Conservation (phyloP, 2,329 filamentous ascomycete species). For the Diaporthe capsici region DNA sequence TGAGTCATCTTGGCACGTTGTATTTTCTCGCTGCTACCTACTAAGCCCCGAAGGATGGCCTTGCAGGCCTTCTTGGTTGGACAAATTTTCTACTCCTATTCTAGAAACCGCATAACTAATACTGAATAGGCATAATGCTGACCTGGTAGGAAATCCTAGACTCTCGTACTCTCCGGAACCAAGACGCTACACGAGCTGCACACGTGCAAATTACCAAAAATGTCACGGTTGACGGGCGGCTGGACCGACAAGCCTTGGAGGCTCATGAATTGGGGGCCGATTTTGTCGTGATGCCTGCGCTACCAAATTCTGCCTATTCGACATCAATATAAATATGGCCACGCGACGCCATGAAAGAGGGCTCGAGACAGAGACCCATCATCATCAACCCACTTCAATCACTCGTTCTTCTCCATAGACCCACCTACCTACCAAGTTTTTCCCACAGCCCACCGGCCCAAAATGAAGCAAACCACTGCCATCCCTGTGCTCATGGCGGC, state of each 20-base stretch:
- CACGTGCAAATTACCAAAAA: too few species aligned
- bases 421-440: not conserved
- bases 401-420: not conserved
- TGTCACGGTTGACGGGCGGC: not conserved
- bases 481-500: conserved; percentile 8
- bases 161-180: conserved; percentile 7
- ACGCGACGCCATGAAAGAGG: not conserved
- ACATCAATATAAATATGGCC: not conserved
- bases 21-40: conserved; percentile 23
- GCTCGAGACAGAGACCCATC: not conserved
- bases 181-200: conserved; percentile 8
- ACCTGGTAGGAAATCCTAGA: not conserved
- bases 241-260: not conserved
- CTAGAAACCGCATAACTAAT: not conserved
- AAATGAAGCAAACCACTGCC: conserved; percentile 11
- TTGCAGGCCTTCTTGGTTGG: not conserved
- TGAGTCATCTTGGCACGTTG: not conserved
- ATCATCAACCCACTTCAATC: not conserved
- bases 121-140: conserved; percentile 28
- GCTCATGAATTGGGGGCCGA: not conserved
- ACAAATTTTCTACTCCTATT: not conserved
- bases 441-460: not conserved
- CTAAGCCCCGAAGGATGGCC: conserved; percentile 13
- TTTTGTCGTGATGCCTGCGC: not conserved
- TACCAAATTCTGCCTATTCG: not conserved